A percentile compares a stretch with the other conserved stretches of the same genome.
These are phyloP conservation scores for Diaporthe amygdali DNA, from an alignment of 2,329 filamentous ascomycete genomes.

Conservation along the genomic window DNA sequence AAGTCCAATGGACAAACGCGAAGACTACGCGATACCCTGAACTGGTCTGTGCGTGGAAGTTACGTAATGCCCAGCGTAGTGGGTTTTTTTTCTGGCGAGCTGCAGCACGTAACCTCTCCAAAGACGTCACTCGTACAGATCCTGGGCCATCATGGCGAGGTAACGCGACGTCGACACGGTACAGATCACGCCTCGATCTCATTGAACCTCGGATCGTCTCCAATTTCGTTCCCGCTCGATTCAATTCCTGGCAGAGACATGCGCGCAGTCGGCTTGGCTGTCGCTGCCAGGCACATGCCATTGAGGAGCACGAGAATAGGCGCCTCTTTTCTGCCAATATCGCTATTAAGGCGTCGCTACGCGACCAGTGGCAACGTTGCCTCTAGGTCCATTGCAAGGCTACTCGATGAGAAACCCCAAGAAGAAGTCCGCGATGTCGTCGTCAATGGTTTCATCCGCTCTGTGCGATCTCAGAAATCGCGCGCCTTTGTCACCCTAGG, in stretches of 20 bases:
- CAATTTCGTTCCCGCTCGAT: neutral
- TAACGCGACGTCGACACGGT: neutral
- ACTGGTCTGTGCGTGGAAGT: neutral
- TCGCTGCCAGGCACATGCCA: constrained; percentile 13
- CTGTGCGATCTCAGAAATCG: constrained; percentile 84
- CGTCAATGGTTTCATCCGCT: constrained; percentile 81
- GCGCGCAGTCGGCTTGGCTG: constrained; percentile 19
- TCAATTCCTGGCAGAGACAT: constrained; percentile 11
- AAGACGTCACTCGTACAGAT: neutral
- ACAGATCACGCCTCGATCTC: neutral
- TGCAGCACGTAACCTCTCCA: neutral
- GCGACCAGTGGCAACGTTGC: constrained; percentile 33
- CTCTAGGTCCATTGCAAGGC: constrained; percentile 55
- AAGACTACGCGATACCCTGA: too few species aligned
- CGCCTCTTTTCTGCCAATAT: neutral
- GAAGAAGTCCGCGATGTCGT: constrained; percentile 54
- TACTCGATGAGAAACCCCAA: constrained; percentile 58
- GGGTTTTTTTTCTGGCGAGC: neutral
- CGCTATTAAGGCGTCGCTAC: constrained; percentile 11
- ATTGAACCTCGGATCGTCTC: neutral
- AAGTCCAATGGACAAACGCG: neutral
- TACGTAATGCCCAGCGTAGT: neutral
- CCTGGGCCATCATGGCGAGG: neutral
- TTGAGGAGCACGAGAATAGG: neutral
- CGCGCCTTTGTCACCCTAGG: constrained; percentile 83